These are phyloP conservation scores for Lepiota venenata DNA, from an alignment of 768 basidiomycete genomes.

Conservation along the genomic window DNA sequence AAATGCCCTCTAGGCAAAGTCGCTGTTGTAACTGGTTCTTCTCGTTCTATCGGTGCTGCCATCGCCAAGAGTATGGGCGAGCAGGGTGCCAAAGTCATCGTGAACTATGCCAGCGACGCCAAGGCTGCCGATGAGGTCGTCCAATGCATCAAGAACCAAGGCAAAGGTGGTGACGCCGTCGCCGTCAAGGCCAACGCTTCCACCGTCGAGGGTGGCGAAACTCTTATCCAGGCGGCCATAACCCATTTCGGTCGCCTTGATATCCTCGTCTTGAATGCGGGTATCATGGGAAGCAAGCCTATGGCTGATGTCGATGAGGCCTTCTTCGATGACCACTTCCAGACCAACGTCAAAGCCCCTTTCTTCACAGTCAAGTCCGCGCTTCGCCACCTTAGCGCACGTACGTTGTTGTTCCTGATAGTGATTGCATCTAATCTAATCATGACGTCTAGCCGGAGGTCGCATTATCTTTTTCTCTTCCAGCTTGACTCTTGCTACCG, in stretches of 20 bases:
- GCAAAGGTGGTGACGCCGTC: constrained; percentile 43
- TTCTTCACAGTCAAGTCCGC: constrained; percentile 51
- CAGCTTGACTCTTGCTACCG: constrained; percentile 40
- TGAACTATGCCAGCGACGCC: constrained; percentile 48
- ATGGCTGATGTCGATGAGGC: constrained; percentile 50
- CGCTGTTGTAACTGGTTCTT: constrained; percentile 62
- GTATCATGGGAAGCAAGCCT: constrained; percentile 48
- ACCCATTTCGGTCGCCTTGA: constrained; percentile 50
- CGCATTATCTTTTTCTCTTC: constrained; percentile 58
- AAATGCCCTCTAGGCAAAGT: constrained; percentile 34
- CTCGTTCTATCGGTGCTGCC: constrained; percentile 56
- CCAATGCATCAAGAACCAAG: constrained; percentile 40
- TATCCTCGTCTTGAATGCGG: constrained; percentile 58
- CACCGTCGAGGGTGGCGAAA: constrained; percentile 42
- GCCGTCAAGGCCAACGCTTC: constrained; percentile 52
- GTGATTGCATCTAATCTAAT: not conserved
- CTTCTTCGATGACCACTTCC: constrained; percentile 48
- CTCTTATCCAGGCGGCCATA: constrained; percentile 44
- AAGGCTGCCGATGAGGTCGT: constrained; percentile 44
- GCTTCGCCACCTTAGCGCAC: constrained; percentile 36
- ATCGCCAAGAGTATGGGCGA: constrained; percentile 50
- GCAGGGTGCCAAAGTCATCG: constrained; percentile 54
- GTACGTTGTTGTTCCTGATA: constrained; percentile 25
- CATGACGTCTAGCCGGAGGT: constrained; percentile 36
- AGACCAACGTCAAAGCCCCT: constrained; percentile 58